Base-by-base conservation (phyloP, 2,329 filamentous ascomycete genomes). In the Pseudomassariella vexata region DNA sequence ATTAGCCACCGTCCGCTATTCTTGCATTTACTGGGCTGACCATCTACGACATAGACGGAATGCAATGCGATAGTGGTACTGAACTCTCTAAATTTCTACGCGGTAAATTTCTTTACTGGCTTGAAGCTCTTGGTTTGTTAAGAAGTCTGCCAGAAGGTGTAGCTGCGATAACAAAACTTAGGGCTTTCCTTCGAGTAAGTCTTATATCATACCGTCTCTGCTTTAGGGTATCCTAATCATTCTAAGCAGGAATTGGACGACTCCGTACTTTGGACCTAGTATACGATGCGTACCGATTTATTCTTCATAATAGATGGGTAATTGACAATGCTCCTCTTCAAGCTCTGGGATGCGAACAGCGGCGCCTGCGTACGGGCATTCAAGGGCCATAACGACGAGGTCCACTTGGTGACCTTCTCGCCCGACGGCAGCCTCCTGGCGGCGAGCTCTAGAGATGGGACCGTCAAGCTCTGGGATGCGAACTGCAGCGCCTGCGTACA, bases 81-180 rank as follows among this genome's bases (percentile, higher is more conserved):
- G 36, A 40, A 46, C 15, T n/a, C 12, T 14, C 37, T 54, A 11
- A 17, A 3, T 66, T 67, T 36, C 35, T 66, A 5, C 30, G 46
- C 35, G 32, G 45, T 10, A 52, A 60, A 12, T 51, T 54, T 29
- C 50, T 68, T 2, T 52, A 66, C 32, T 68, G 60, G 63, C 45
- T 70, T 3, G 63, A 69, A 35, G 55, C 58, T 19, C 48, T 67
- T 3, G 58, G 59, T 27, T 48, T 63, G 4, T 36, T 60, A 11
- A 27, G 32, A 8, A 37, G 41, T 22, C 39, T 53, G 6, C 38
- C 41, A 7, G 28, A 44, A 34, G 56, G 44, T 2, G 28, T 55
- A 4, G 14, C 39, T 8, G 36, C 44, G 8, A 37, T 57, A 11
- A 5, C 8, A 7, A 41, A 42, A 30, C 45, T 56, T 8, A 27